Conservation (phyloP, 768 basidiomycete genomes). For the Neoboletus magnificus region DNA sequence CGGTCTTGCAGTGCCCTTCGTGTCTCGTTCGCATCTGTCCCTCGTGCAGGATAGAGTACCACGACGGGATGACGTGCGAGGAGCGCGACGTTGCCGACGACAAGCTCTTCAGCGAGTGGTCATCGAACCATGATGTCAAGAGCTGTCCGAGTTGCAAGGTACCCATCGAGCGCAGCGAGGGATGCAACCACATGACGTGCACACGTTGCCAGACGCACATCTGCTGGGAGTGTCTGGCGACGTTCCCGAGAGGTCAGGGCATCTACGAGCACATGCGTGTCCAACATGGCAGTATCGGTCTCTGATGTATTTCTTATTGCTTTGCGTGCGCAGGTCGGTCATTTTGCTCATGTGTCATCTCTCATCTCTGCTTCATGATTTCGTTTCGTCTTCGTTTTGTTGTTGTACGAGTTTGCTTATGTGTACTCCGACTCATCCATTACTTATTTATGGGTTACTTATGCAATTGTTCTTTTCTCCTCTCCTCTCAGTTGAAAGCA, state of each 20-base stretch:
- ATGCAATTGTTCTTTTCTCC: slow-evolving; percentile 7
- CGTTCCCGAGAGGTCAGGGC: slow-evolving; percentile 62
- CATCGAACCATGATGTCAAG: slow-evolving; percentile 61
- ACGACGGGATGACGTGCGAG: slow-evolving; percentile 66
- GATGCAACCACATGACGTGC: slow-evolving; percentile 86
- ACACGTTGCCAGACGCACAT: slow-evolving; percentile 69
- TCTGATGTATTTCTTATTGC: slow-evolving; percentile 8
- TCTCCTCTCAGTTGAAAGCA: too few species aligned
- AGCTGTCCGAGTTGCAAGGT: slow-evolving; percentile 69
- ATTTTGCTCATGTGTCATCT: neutral
- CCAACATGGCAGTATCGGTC: slow-evolving; percentile 64
- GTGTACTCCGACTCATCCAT: neutral
- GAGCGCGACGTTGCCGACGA: slow-evolving; percentile 53
- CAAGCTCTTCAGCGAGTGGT: slow-evolving; percentile 63
- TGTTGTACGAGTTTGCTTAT: slow-evolving; percentile 16
- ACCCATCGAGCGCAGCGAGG: slow-evolving; percentile 67
- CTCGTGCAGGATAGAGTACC: slow-evolving; percentile 53
- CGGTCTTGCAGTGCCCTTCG: slow-evolving; percentile 63
- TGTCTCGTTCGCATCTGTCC: slow-evolving; percentile 71
- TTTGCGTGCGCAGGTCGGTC: neutral
- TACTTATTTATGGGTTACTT: slow-evolving; percentile 25
- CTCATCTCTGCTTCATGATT: slow-evolving; percentile 1
- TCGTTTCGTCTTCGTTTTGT: neutral
- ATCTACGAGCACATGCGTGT: slow-evolving; percentile 79
- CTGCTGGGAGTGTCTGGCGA: slow-evolving; percentile 76